Base-by-base conservation (phyloP, 768 basidiomycete genomes). In the Calocera viscosa region DNA sequence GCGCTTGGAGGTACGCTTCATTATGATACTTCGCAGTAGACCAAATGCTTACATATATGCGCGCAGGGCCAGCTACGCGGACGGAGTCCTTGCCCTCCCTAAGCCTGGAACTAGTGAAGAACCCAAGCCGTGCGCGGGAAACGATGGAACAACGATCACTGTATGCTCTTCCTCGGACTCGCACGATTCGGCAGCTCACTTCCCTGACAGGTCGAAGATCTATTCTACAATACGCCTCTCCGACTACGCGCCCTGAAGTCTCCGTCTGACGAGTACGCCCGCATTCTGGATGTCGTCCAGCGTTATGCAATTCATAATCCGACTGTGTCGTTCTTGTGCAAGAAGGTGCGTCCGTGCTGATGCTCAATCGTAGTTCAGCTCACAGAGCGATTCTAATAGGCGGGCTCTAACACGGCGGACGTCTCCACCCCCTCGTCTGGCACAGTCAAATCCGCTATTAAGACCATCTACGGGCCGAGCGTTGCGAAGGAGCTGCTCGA, bases 251-350 rank as follows among this genome's bases (percentile, higher is more conserved):
- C 94, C 0, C 80, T 98, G 66, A 86, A 89, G 38, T 88, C 85
- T 67, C 77, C 87, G 2, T 89, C 92, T 1, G 95, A 98, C 70
- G 96, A 99, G 73, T 97, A 95, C 75, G 82, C 86, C 2, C 83
- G 91, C 35, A 93, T 98, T 47, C 80, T 98, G 1, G 91, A 95
- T 69, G 90, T 98, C 11, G 80, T 98, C 30, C 91, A 90, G 1
- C 90, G 88, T 69, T 99, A 99, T 73, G 92, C 96, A 0, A 81
- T 94, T 11, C 96, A 99, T 74, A 98, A 99, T 73, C 84, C 95
- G 0, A 84, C 82, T 12, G 85, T 94, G 1, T 82, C 93, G 0
- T 95, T 97, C 77, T 80, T 86, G 0, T 97, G 94, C 81, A 94
- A 90, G 76, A 98, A 97, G 84, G 92, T 88, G 60, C 53, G 71